Conservation (phyloP, 179 eudicot species). For the Beta macrorhiza region DNA sequence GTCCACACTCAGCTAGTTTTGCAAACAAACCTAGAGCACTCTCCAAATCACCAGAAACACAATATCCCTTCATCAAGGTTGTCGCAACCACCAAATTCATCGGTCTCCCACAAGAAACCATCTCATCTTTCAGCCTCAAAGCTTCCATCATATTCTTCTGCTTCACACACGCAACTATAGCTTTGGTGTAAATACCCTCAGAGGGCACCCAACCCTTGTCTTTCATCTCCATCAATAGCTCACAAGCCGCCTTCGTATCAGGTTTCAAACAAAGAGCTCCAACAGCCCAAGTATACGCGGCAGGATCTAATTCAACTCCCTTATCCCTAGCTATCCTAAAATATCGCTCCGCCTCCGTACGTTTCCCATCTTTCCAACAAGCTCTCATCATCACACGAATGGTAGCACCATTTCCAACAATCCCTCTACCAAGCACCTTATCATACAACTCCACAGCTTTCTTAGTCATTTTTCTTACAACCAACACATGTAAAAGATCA, state of each 20-base stretch:
- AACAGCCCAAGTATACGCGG: constrained; percentile 42
- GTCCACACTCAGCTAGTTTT: constrained; percentile 36
- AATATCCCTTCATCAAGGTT: constrained; percentile 63
- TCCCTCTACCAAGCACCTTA: constrained; percentile 37
- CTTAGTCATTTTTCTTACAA: constrained; percentile 37
- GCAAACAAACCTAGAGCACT: constrained; percentile 53
- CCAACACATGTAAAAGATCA: constrained; percentile 35
- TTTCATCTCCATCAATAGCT: constrained; percentile 66
- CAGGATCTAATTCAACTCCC: constrained; percentile 52
- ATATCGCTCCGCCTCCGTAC: constrained; percentile 42
- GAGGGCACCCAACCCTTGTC: constrained; percentile 66
- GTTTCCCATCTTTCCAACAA: constrained; percentile 49
- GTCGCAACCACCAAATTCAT: constrained; percentile 63
- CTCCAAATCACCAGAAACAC: constrained; percentile 40
- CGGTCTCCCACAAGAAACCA: constrained; percentile 43
- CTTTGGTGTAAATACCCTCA: constrained; percentile 42
- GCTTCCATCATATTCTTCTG: constrained; percentile 48
- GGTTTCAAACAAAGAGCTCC: constrained; percentile 43
- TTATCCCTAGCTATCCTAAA: constrained; percentile 50
- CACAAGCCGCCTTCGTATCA: constrained; percentile 38
- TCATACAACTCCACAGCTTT: constrained; percentile 46
- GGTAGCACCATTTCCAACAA: constrained; percentile 45
- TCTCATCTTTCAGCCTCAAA: constrained; percentile 59
- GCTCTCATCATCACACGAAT: constrained; percentile 50
- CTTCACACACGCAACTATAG: constrained; percentile 46